These are phyloP conservation scores for Lactarius vividus DNA, from an alignment of 768 basidiomycete genomes.

Conservation along the genomic window DNA sequence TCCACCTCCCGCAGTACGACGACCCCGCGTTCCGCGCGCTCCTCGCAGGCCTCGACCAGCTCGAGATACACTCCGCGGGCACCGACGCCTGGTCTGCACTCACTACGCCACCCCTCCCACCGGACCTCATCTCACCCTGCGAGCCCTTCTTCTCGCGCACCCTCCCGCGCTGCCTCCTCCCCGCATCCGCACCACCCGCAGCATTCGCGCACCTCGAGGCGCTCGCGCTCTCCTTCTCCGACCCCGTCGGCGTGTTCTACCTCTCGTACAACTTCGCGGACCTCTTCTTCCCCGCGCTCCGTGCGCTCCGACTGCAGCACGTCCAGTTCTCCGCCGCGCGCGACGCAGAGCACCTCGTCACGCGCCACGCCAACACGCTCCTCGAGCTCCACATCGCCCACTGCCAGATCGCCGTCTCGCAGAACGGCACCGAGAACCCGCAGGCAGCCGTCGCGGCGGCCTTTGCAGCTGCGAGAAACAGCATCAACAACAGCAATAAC, in stretches of 20 bases:
- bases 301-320: slow-evolving; percentile 17
- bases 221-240: slow-evolving; percentile 19
- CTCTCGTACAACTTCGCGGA: slow-evolving; percentile 8
- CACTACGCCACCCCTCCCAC: not conserved
- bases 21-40: slow-evolving; percentile 1
- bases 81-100: slow-evolving; percentile 11
- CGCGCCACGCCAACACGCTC: slow-evolving; percentile 9
- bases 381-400: slow-evolving; percentile 18
- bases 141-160: slow-evolving; percentile 17
- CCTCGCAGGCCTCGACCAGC: not conserved
- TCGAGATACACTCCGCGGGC: slow-evolving; percentile 9
- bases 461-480: not conserved
- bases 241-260: slow-evolving; percentile 10
- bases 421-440: not conserved
- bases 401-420: slow-evolving; percentile 14
- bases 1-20: slow-evolving; percentile 14
- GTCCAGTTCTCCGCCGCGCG: slow-evolving; percentile 18
- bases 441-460: not conserved
- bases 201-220: slow-evolving; percentile 10
- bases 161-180: not conserved
- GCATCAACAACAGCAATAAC: not conserved
- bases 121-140: slow-evolving; percentile 10
- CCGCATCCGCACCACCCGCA: not conserved
- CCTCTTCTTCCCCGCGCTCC: slow-evolving; percentile 15
- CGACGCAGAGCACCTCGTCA: slow-evolving; percentile 18